A percentile compares a stretch with the other conserved stretches of the same genome.
These are phyloP conservation scores for Fraxinus pennsylvanica DNA, from an alignment of 257 asterid species.

Conservation along the genomic window DNA sequence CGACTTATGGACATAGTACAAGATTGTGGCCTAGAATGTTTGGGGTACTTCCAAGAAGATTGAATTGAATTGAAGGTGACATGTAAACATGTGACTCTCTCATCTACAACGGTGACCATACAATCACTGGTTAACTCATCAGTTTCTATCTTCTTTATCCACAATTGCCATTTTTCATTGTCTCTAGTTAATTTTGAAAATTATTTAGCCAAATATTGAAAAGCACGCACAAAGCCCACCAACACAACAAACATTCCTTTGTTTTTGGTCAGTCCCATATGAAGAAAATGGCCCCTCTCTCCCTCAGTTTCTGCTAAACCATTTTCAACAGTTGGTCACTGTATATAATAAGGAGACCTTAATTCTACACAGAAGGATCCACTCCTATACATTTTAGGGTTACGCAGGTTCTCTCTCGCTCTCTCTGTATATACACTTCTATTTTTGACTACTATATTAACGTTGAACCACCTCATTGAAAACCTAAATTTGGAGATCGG, in stretches of 20 bases:
- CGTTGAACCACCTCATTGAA: neutral
- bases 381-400: neutral
- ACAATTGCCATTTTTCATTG: neutral
- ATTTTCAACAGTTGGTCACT: neutral
- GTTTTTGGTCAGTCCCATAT: neutral
- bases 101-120: neutral
- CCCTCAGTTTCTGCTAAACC: neutral
- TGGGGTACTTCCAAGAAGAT: neutral
- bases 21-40: neutral
- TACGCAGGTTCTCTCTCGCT: neutral
- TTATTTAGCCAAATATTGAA: neutral
- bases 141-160: conserved; percentile 6
- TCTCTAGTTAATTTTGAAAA: neutral
- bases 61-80: neutral
- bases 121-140: neutral
- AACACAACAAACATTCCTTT: neutral
- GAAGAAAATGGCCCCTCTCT: neutral
- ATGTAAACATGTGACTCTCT: neutral
- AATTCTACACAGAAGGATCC: neutral
- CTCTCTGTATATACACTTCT: neutral
- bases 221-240: neutral
- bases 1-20: neutral
- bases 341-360: neutral
- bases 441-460: neutral
- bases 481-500: neutral